Base-by-base conservation (phyloP, 192 early-diverging fungal genomes). In the Umbelopsis sp. region DNA sequence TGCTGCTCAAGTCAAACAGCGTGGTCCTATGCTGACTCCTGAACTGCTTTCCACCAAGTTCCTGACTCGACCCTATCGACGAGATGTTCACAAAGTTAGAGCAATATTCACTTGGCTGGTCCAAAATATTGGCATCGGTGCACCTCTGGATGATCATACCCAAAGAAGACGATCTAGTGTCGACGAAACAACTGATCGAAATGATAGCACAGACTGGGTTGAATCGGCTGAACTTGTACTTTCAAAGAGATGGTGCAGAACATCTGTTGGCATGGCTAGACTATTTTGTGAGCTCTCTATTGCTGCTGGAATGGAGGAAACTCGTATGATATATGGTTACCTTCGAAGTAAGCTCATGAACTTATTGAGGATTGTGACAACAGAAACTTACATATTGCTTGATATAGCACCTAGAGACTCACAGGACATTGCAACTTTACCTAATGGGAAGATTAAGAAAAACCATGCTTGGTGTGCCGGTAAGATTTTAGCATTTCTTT, bases 51-150 rank as follows among this genome's bases (percentile, higher is more conserved):
- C 89, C 4, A 85, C 85, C 25, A 88, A 87, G 81, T 89, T 87
- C 51, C 76, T 92, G 12, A 84, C 84, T 3, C 84, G 91, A 36
- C 91, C 91, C 1, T 92, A 91, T 54, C 82, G 82, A 47, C 82
- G 78, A 16, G 83, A 86, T 1, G 53, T 88, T 1, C 84, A 85
- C 59, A 87, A 87, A 26, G 75, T 87, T n/a, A 84, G 91, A 5
- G 85, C 84, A 14, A 81, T 88, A 21, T 92, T 91, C 80, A 77
- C 82, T 7, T 92, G 91, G 91, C 82, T 92, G 9, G 85, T 86
- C 36, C 84, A 85, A 41, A 92, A 92, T 70, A 87, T 92, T 71
- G 68, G 68, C 25, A 71, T 82, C 34, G 56, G 56, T 14, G 56
- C 29, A 0, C 56, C 56, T n/a, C 34, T 62, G 31, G 56, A 62